phyloP scores from a whole-genome alignment of 2,329 filamentous ascomycete species.

The Xylariaceae sp. region DNA sequence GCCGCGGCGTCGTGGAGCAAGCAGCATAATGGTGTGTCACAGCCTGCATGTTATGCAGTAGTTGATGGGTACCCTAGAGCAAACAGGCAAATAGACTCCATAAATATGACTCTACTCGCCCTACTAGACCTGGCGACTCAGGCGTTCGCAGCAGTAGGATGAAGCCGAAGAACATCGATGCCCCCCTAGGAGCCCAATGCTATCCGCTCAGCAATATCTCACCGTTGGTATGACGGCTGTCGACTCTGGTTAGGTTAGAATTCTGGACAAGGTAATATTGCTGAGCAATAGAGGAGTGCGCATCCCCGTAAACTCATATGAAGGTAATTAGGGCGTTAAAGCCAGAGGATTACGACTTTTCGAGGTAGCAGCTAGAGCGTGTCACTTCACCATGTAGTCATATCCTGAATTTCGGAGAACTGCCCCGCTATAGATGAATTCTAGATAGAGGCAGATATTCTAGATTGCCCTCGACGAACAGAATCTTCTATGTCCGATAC shows the following conservation, averaged over 20 bases:
- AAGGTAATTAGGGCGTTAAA: not conserved
- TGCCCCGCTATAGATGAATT: slow-evolving; percentile 15
- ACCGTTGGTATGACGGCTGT: not conserved
- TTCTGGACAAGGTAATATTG: no score
- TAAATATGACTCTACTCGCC: not conserved
- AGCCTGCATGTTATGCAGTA: slow-evolving; percentile 34
- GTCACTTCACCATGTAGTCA: not conserved
- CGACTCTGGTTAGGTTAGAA: not conserved
- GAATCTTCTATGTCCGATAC: slow-evolving; percentile 14
- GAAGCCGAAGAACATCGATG: not conserved
- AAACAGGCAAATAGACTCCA: not conserved
- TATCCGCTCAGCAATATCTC: no score
- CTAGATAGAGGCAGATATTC: slow-evolving; percentile 10
- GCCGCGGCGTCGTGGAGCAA: slow-evolving; percentile 30
- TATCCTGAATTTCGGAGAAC: not conserved
- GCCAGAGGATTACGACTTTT: not conserved
- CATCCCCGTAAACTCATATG: no score
- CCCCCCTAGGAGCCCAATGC: no score
- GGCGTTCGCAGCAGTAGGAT: slow-evolving; percentile 23
- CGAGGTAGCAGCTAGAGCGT: not conserved
- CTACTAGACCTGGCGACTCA: slow-evolving; percentile 5
- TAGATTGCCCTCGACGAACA: slow-evolving; percentile 20
- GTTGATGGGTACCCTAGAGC: slow-evolving; percentile 23
- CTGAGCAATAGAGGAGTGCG: no score
- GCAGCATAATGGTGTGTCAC: slow-evolving; percentile 34